Evolutionary conservation across 495 filamentous ascomycete genomes (phyloP).

Genomic region (Thermochaetoides thermophila): DNA sequence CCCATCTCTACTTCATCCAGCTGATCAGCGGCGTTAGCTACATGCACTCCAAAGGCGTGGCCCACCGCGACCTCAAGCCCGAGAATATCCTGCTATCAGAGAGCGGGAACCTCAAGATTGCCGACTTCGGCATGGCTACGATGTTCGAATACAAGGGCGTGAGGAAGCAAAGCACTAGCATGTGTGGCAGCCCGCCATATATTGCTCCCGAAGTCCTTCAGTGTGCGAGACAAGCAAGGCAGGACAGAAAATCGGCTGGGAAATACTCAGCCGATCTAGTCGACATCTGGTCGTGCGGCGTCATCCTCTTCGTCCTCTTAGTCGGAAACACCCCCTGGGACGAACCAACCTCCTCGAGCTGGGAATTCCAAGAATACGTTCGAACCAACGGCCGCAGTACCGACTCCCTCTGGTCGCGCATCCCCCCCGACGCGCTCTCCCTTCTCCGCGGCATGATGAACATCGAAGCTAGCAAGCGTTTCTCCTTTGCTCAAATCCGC

Average conservation of each 20-base stretch:
- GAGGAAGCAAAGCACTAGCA: conserved; percentile 63
- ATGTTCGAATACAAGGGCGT: conserved; percentile 78
- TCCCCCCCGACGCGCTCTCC: conserved; percentile 67
- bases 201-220: conserved; percentile 85
- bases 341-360: conserved; percentile 64
- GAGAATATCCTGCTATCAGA: conserved; percentile 77
- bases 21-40: conserved; percentile 80
- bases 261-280: conserved; percentile 75
- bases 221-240: conserved; percentile 28
- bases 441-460: conserved; percentile 89
- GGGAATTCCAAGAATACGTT: conserved; percentile 78
- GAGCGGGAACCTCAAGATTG: conserved; percentile 81
- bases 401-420: conserved; percentile 72
- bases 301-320: conserved; percentile 88
- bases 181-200: conserved; percentile 94
- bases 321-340: conserved; percentile 98
- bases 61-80: conserved; percentile 81
- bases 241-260: conserved; percentile 32
- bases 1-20: conserved; percentile 91
- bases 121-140: conserved; percentile 93
- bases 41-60: conserved; percentile 86
- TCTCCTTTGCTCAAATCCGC: conserved; percentile 74
- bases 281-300: conserved; percentile 94
- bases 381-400: conserved; percentile 59
- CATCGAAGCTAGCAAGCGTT: conserved; percentile 59